Conservation (phyloP, 169 alveolate species). For the Plasmodium blacklocki region DNA sequence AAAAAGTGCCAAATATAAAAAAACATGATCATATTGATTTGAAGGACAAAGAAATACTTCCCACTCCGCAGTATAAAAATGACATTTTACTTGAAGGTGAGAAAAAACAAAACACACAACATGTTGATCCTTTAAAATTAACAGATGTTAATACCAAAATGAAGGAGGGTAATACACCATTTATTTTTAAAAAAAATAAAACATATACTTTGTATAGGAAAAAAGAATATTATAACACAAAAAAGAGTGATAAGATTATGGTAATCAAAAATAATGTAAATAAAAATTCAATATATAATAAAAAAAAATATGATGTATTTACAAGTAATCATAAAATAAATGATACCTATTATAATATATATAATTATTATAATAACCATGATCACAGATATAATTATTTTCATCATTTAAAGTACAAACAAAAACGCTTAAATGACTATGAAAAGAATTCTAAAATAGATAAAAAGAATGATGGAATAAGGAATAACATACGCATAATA, state of each 20-base stretch:
- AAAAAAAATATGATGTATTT: background rate
- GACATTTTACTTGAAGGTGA: background rate
- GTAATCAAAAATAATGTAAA: background rate
- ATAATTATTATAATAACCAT: background rate
- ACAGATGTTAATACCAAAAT: background rate
- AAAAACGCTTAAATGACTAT: background rate
- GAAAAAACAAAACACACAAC: background rate
- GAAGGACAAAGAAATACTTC: background rate
- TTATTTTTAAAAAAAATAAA: background rate
- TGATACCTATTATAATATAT: no score
- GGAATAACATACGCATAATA: background rate
- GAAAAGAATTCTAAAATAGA: background rate
- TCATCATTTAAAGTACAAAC: background rate
- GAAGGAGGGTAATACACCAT: background rate
- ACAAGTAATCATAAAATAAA: background rate
- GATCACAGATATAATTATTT: background rate
- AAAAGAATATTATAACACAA: background rate
- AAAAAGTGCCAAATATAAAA: background rate
- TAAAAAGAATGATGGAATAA: background rate
- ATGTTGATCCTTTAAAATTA: background rate
- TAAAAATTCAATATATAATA: slow-evolving; percentile 2
- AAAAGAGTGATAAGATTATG: background rate
- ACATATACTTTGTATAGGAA: background rate
- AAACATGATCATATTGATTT: background rate
- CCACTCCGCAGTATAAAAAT: background rate